Evolutionary conservation across 2,329 filamentous ascomycete genomes (phyloP).

Genomic region (Clonostachys rhizophaga): DNA sequence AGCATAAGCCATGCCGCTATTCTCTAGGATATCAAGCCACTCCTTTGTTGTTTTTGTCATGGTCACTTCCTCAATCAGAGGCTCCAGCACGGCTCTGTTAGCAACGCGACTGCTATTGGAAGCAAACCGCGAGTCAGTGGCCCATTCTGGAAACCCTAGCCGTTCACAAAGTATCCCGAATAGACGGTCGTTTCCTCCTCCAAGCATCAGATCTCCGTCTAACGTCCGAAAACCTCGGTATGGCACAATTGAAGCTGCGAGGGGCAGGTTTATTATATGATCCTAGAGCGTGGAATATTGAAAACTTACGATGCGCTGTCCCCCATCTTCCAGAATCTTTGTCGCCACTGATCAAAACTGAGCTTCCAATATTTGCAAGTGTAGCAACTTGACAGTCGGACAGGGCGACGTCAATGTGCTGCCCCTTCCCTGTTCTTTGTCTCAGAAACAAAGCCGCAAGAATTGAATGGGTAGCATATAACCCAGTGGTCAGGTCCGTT

Average conservation of each 20-base stretch:
- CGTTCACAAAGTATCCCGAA: slow-evolving; percentile 61
- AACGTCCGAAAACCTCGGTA: slow-evolving; percentile 79
- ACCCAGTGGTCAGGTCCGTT: slow-evolving; percentile 88
- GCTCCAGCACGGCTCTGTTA: slow-evolving; percentile 73
- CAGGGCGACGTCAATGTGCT: slow-evolving; percentile 87
- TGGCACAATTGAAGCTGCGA: slow-evolving; percentile 85
- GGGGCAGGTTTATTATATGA: background rate
- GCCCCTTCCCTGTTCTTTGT: slow-evolving; percentile 70
- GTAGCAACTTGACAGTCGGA: slow-evolving; percentile 97
- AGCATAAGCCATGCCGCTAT: slow-evolving; percentile 87
- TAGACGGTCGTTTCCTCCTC: slow-evolving; percentile 68
- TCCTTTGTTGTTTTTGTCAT: slow-evolving; percentile 75
- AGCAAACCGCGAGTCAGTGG: slow-evolving; percentile 50
- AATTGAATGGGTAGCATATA: slow-evolving; percentile 93
- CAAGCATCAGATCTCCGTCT: slow-evolving; percentile 65
- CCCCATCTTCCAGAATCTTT: slow-evolving; percentile 90
- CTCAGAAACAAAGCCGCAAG: slow-evolving; percentile 84
- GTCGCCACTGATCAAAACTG: slow-evolving; percentile 80
- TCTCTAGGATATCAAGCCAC: slow-evolving; percentile 84
- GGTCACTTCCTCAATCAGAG: slow-evolving; percentile 72
- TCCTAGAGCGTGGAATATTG: background rate
- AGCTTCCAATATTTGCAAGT: slow-evolving; percentile 91
- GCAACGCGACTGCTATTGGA: slow-evolving; percentile 61
- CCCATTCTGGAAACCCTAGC: slow-evolving; percentile 55
- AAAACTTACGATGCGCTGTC: slow-evolving; percentile 79